A percentile compares a stretch with the other conserved stretches of the same genome.
These are phyloP conservation scores for Ophiocordyceps camponoti-leonardi DNA, from an alignment of 2,329 filamentous ascomycete genomes.

Conservation along the genomic window DNA sequence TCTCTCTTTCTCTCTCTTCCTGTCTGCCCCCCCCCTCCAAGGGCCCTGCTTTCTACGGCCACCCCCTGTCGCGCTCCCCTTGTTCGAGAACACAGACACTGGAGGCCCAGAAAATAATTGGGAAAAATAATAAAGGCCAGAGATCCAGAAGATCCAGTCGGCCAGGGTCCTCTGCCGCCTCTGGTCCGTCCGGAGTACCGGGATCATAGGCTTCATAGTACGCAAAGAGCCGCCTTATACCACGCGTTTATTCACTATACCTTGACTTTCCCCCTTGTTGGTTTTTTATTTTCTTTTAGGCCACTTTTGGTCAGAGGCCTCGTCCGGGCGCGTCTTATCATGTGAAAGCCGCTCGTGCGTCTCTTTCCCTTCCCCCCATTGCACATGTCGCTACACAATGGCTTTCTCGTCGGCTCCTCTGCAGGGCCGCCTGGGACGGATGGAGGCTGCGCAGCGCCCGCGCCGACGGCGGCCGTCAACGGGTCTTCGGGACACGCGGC, in stretches of 20 bases:
- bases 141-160: background rate
- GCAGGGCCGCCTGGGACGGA: background rate
- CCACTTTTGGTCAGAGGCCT: background rate
- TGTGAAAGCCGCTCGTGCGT: background rate
- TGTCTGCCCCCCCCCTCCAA: background rate
- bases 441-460: background rate
- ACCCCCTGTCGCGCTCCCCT: background rate
- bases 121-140: background rate
- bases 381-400: slow-evolving; percentile 2
- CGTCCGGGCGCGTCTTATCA: background rate
- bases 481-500: background rate
- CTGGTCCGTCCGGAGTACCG: background rate
- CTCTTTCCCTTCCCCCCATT: background rate
- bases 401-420: slow-evolving; percentile 1
- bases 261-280: background rate
- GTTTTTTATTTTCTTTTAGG: no score
- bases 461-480: background rate
- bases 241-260: background rate
- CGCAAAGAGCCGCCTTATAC: no score
- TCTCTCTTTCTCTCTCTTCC: no score
- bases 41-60: background rate
- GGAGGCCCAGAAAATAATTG: background rate
- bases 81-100: background rate
- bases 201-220: background rate
- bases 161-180: background rate